A percentile compares a stretch with the other conserved stretches of the same genome.
Conservation (phyloP, 2,329 filamentous ascomycete genomes). For the Colletotrichum tanaceti region DNA sequence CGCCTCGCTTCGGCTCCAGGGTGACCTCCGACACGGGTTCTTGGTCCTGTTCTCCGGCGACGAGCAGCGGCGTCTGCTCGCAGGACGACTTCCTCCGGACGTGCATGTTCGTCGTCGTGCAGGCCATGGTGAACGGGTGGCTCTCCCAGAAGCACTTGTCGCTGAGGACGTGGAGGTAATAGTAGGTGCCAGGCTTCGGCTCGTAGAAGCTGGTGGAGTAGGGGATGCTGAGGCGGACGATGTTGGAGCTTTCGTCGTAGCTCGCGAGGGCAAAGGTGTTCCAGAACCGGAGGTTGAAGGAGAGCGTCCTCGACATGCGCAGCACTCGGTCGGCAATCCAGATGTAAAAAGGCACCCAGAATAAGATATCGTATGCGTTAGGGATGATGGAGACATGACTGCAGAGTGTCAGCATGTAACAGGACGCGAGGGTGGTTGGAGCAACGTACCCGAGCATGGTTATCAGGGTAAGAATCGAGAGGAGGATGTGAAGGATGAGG, state of each 20-base stretch:
- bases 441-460: slow-evolving; percentile 63
- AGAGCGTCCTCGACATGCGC: slow-evolving; percentile 56
- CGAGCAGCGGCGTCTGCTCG: slow-evolving; percentile 51
- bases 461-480: slow-evolving; percentile 62
- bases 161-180: slow-evolving; percentile 58
- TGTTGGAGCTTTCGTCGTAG: slow-evolving; percentile 54
- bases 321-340: slow-evolving; percentile 63
- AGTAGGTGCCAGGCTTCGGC: slow-evolving; percentile 56
- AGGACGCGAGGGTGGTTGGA: slow-evolving; percentile 33
- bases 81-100: slow-evolving; percentile 42
- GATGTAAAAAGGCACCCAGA: slow-evolving; percentile 61
- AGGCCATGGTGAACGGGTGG: slow-evolving; percentile 62
- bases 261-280: slow-evolving; percentile 49
- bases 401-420: slow-evolving; percentile 30
- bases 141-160: slow-evolving; percentile 59
- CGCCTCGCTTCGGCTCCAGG: slow-evolving; percentile 22
- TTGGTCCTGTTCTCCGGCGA: slow-evolving; percentile 21
- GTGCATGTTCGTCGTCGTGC: slow-evolving; percentile 36
- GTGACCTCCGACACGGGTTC: slow-evolving; percentile 32
- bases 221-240: slow-evolving; percentile 56
- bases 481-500: slow-evolving; percentile 61
- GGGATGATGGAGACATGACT: slow-evolving; percentile 65
- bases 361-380: slow-evolving; percentile 60
- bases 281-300: slow-evolving; percentile 55
- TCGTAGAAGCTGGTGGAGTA: slow-evolving; percentile 49